These are phyloP conservation scores for Nitzschia sp. DNA, from an alignment of 108 stramenopile genomes.

Conservation along the genomic window DNA sequence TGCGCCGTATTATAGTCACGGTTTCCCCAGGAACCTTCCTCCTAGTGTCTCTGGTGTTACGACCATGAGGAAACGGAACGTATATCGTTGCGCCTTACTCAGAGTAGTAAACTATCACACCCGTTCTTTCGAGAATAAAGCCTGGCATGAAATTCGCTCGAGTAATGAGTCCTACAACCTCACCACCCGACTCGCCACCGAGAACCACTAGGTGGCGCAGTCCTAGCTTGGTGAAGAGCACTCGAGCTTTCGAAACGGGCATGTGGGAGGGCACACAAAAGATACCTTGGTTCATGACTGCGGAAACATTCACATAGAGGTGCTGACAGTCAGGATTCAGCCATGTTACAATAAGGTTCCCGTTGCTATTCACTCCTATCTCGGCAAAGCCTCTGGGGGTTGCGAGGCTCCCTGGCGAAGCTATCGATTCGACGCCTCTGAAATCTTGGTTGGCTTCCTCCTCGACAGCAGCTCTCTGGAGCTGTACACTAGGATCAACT, in stretches of 20 bases:
- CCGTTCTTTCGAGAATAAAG: not conserved
- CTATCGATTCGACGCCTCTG: not conserved
- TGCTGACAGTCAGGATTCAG: constrained; percentile 31
- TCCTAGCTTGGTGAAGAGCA: constrained; percentile 56
- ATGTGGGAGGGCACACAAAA: constrained; percentile 35
- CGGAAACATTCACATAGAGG: constrained; percentile 34
- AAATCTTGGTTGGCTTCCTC: not conserved
- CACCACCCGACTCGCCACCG: constrained; percentile 37
- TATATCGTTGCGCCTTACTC: not conserved
- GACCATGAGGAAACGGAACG: too few species aligned
- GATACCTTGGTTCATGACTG: constrained; percentile 54
- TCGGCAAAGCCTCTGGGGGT: constrained; percentile 31
- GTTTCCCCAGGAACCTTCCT: too few species aligned
- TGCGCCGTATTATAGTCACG: too few species aligned
- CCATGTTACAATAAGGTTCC: constrained; percentile 37
- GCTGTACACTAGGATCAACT: not conserved
- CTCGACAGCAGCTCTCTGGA: not conserved
- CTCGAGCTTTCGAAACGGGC: constrained; percentile 49
- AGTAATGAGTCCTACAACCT: constrained; percentile 51
- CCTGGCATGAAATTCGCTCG: constrained; percentile 19
- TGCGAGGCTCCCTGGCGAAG: not conserved
- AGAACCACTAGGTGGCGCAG: constrained; percentile 56
- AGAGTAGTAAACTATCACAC: not conserved
- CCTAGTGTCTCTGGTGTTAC: not conserved
- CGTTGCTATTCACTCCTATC: constrained; percentile 20